phyloP scores from a whole-genome alignment of 2,329 filamentous ascomycete genomes.

The Microsporum ferrugineum region DNA sequence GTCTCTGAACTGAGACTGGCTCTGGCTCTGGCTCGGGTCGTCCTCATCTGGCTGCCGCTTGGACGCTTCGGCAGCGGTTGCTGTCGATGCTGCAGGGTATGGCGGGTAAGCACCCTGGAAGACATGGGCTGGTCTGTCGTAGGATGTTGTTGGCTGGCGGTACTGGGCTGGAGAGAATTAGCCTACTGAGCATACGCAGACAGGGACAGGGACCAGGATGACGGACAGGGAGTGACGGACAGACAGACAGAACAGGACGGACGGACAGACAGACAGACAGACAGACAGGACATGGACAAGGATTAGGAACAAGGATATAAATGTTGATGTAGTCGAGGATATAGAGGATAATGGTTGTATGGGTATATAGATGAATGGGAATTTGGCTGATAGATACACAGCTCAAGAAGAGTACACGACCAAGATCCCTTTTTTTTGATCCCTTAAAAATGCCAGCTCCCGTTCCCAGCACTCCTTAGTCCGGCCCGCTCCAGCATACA shows the following conservation, averaged over 20 bases:
- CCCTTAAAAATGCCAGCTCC: neutral
- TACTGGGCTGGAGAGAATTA: neutral
- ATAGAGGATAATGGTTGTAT: neutral
- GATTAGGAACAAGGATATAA: slow-evolving; percentile 12
- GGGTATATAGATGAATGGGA: slow-evolving; percentile 7
- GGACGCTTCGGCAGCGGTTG: slow-evolving; percentile 32
- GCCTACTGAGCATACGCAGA: neutral
- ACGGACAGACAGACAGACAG: slow-evolving; percentile 24
- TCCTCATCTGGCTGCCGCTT: slow-evolving; percentile 12
- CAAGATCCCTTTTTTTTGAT: too few species aligned
- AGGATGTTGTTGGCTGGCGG: neutral
- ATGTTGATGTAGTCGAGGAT: neutral
- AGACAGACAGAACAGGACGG: slow-evolving; percentile 25
- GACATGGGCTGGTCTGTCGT: slow-evolving; percentile 54
- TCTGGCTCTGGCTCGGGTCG: neutral
- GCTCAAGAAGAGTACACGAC: neutral
- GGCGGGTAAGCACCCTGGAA: slow-evolving; percentile 62
- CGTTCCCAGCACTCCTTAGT: neutral
- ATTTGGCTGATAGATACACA: slow-evolving; percentile 12
- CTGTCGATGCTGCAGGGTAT: slow-evolving; percentile 32
- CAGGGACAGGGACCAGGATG: slow-evolving; percentile 17
- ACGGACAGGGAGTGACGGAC: slow-evolving; percentile 23
- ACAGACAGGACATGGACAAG: neutral
- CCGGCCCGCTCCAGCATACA: slow-evolving; percentile 10
- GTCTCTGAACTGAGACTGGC: slow-evolving; percentile 53